These are phyloP conservation scores for Sinapis alba DNA, from an alignment of 441 rosid species.

Conservation along the genomic window DNA sequence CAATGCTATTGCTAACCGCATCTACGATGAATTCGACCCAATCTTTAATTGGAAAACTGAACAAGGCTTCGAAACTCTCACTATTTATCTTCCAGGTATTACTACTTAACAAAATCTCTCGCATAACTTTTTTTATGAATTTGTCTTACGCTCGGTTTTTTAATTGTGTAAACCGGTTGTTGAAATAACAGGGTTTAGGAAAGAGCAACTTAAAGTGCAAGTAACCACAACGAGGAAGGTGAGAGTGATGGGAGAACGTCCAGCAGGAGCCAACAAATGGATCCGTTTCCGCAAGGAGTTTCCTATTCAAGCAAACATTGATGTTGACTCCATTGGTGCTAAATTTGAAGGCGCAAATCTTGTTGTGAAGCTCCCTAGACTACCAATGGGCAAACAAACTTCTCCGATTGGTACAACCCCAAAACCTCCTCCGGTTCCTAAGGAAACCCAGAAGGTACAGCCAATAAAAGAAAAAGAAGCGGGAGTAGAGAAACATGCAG, in stretches of 20 bases:
- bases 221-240: slow-evolving; percentile 45
- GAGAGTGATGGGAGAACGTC: slow-evolving; percentile 63
- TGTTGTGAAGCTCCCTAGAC: slow-evolving; percentile 48
- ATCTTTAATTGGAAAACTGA: slow-evolving; percentile 54
- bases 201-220: slow-evolving; percentile 69
- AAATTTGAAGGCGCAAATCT: slow-evolving; percentile 52
- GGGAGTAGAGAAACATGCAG: neutral
- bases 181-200: slow-evolving; percentile 51
- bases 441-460: slow-evolving; percentile 3
- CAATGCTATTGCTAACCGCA: slow-evolving; percentile 14
- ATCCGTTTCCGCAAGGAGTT: slow-evolving; percentile 44
- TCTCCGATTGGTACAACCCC: slow-evolving; percentile 3
- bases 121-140: neutral
- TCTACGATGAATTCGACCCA: slow-evolving; percentile 38
- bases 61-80: slow-evolving; percentile 45
- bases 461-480: slow-evolving; percentile 14
- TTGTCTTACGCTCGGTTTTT: neutral
- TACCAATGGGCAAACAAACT: slow-evolving; percentile 12
- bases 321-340: slow-evolving; percentile 46
- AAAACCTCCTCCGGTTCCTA: slow-evolving; percentile 25
- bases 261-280: slow-evolving; percentile 41
- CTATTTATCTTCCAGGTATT: slow-evolving; percentile 60
- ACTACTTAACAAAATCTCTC: neutral
- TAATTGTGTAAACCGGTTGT: slow-evolving; percentile 3
- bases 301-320: slow-evolving; percentile 46